Evolutionary conservation across 2,329 filamentous ascomycete species (phyloP), one percentile per base, ranked within the genome.

Genomic region (Elsinoe fawcettii): DNA sequence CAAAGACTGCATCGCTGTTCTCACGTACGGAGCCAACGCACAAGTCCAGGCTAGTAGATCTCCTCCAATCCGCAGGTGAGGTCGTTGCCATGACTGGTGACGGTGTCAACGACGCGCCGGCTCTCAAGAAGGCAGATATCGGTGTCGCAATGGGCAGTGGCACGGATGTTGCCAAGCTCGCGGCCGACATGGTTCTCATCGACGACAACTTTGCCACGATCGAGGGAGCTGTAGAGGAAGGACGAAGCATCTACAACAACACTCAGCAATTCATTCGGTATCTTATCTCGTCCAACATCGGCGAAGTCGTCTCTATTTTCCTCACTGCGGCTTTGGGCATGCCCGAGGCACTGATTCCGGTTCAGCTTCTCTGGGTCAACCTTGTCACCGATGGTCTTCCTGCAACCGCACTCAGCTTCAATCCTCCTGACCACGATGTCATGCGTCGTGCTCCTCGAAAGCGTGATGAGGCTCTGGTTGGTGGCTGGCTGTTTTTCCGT

Each of bases 131-230:
- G 77, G 89, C 93, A 36, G 93, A 99, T 69, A 99, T 99, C 74
- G 93, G 93, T 75, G 90, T 99, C 61, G 95, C 93, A 59, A 99
- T 99, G 93, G 95, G 93, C 54, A 93, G 90, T 58, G 93, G 93
- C 69, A 99, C 93, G 23, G 93, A 99, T 70, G 93, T 99, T 27
- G 89, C 93, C 59, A 96, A 95, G 76, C 78, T 99, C 63, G 93
- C 93, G 27, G 90, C 95, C 59, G 93, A 99, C 71, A 99, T 99
- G 93, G 92, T 99, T 54, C 85, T 99, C 54, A 89, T 91, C 23
- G 95, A 99, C 74, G 90, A 96, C 75, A 99, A 99, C 79, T 99
- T 99, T 72, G 93, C 93, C 61, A 99, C 93, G 2, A 99, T 99
- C 64, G 89, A 96, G 71, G 80, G 90, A 57, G 93, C 93, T 51